These are phyloP conservation scores for Tuber brumale DNA, from an alignment of 495 filamentous ascomycete genomes.

Conservation along the genomic window DNA sequence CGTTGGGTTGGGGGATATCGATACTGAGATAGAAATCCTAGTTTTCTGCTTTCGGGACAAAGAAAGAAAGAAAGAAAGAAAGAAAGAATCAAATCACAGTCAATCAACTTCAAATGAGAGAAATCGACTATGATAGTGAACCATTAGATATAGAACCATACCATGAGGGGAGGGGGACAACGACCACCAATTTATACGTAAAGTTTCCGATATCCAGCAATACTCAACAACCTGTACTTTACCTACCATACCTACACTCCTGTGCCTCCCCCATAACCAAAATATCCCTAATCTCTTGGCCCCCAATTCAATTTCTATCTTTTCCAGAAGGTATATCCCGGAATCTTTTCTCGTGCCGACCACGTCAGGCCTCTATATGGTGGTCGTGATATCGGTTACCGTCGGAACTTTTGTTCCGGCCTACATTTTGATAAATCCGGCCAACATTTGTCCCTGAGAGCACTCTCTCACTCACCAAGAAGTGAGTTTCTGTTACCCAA, in stretches of 20 bases:
- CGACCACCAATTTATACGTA: background rate
- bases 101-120: background rate
- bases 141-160: background rate
- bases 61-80: background rate
- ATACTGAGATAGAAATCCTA: background rate
- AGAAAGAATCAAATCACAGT: background rate
- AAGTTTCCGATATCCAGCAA: background rate
- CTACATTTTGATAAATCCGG: background rate
- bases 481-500: background rate
- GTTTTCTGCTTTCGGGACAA: background rate
- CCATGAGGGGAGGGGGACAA: background rate
- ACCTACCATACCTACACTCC: background rate
- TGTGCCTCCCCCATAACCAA: background rate
- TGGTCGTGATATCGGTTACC: background rate
- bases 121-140: background rate
- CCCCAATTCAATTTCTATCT: background rate
- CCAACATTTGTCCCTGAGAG: constrained; percentile 3
- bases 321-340: background rate
- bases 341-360: background rate
- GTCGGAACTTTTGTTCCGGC: background rate
- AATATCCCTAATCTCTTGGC: background rate
- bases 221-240: background rate
- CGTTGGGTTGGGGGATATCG: background rate
- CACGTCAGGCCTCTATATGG: background rate
- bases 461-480: background rate